Base-by-base conservation (phyloP, 2,329 filamentous ascomycete genomes). In the Uncinocarpus reesii region DNA sequence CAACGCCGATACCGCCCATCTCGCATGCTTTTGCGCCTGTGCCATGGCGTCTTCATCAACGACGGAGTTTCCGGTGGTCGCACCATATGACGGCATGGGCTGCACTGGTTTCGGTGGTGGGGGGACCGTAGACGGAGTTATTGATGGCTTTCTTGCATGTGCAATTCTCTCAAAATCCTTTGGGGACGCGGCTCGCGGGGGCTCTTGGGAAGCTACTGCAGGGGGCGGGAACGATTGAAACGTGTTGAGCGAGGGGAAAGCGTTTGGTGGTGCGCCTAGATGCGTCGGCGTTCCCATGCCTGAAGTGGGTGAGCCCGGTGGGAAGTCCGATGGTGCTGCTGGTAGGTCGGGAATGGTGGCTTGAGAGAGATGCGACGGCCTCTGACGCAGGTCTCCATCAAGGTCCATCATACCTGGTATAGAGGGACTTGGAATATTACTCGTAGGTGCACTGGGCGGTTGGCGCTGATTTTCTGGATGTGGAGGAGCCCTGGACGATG, bases 1-100 rank as follows among this genome's bases (percentile, higher is more conserved):
- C 41, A 98, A 70, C 0, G 92, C 92, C 8, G 89, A 95, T 35
- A 96, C 94, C 0, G 92, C 92, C 86, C 87, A 98, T 59, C 87
- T 88, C 1, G 90, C 89, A 69, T 96, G 92, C 63, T 96, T 98
- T 64, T 95, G 88, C 3, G 92, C 90, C 57, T 81, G 77, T 29
- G 79, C 71, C 29, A 95, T 83, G 0, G 83, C 74, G 51, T 88
- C 83, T 54, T 95, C 86, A 8, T 83, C 75, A 4, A 72, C 58
- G 4, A 60, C 58, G n/a, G 65, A 62, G 15, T 34, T 13, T 56
- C 56, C 29, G 26, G 47, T 28, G 4, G 57, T 51, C 3, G 56
- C 50, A 23, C 57, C 49, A 11, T 57, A 52, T 37, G 50, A 55
- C 38, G 35, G 56, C 43, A 50, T 47, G 46, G 59, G 61, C 52